These are phyloP conservation scores for Paraphoma sp. DNA, from an alignment of 2,329 filamentous ascomycete genomes.

Conservation along the genomic window DNA sequence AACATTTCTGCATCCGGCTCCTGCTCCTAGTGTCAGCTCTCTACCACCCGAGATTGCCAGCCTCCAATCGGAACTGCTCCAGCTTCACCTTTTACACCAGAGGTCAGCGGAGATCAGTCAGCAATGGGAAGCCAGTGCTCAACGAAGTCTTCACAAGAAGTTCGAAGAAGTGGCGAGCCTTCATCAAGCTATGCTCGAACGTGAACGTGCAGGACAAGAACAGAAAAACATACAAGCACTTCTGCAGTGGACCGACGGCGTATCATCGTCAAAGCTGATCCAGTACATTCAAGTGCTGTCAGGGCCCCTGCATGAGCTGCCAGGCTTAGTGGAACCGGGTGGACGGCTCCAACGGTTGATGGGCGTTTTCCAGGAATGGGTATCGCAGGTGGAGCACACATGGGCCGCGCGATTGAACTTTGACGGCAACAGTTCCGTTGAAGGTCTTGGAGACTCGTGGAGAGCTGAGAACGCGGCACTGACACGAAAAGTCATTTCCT, in stretches of 20 bases:
- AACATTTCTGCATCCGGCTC: slow-evolving; percentile 42
- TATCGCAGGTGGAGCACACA: slow-evolving; percentile 34
- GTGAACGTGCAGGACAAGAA: slow-evolving; percentile 44
- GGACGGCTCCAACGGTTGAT: slow-evolving; percentile 41
- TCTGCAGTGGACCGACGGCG: slow-evolving; percentile 41
- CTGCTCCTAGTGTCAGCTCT: slow-evolving; percentile 19
- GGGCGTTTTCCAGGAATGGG: slow-evolving; percentile 42
- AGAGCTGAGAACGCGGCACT: slow-evolving; percentile 41
- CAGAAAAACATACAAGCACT: slow-evolving; percentile 46
- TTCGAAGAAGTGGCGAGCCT: slow-evolving; percentile 48
- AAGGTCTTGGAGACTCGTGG: slow-evolving; percentile 44
- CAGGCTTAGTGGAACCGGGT: slow-evolving; percentile 37
- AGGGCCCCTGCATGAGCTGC: slow-evolving; percentile 45
- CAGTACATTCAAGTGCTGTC: slow-evolving; percentile 47
- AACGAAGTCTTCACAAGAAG: slow-evolving; percentile 32
- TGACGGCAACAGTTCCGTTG: slow-evolving; percentile 25
- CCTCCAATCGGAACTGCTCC: slow-evolving; percentile 48
- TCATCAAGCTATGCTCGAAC: slow-evolving; percentile 43
- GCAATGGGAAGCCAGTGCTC: slow-evolving; percentile 44
- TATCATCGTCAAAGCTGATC: slow-evolving; percentile 33
- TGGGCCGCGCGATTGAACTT: slow-evolving; percentile 26
- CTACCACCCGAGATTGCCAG: slow-evolving; percentile 38
- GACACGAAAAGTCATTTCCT: slow-evolving; percentile 41
- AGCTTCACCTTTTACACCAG: slow-evolving; percentile 46
- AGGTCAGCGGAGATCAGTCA: slow-evolving; percentile 25